A percentile compares a stretch with the other conserved stretches of the same genome.
phyloP scores from a whole-genome alignment of 2,329 filamentous ascomycete genomes.

The Claviceps citrina region DNA sequence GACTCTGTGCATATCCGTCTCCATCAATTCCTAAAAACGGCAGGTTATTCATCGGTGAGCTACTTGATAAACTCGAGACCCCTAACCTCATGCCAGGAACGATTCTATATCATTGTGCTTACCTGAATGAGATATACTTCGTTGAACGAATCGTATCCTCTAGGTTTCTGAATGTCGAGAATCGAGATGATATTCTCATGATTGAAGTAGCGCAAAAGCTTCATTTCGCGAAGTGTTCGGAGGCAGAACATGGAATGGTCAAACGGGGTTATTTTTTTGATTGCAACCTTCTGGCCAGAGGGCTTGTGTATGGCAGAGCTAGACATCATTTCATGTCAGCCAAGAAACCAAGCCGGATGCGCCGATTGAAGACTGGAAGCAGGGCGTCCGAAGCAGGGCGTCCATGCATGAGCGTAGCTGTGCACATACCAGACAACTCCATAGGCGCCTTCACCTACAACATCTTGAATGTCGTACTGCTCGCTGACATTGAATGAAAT shows the following conservation, averaged over 20 bases:
- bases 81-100: not conserved
- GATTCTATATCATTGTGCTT: slow-evolving; percentile 13
- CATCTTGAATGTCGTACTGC: slow-evolving; percentile 98
- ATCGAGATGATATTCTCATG: slow-evolving; percentile 99
- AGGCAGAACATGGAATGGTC: slow-evolving; percentile 99
- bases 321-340: not conserved
- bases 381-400: too few species aligned
- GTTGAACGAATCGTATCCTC: slow-evolving; percentile 89
- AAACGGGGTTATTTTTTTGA: slow-evolving; percentile 99
- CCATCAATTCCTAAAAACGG: slow-evolving; percentile 74
- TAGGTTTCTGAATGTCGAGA: slow-evolving; percentile 94
- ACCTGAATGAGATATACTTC: slow-evolving; percentile 99
- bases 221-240: slow-evolving; percentile 95
- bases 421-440: slow-evolving; percentile 76
- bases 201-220: slow-evolving; percentile 96
- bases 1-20: slow-evolving; percentile 98
- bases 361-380: not conserved
- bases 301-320: slow-evolving; percentile 97
- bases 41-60: not conserved
- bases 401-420: not conserved
- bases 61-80: not conserved
- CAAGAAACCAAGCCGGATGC: not conserved
- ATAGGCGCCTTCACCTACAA: slow-evolving; percentile 95
- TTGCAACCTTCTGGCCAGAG: slow-evolving; percentile 93
- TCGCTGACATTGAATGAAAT: slow-evolving; percentile 99